phyloP scores from a whole-genome alignment of 108 stramenopile genomes.

The Tribonema minus region DNA sequence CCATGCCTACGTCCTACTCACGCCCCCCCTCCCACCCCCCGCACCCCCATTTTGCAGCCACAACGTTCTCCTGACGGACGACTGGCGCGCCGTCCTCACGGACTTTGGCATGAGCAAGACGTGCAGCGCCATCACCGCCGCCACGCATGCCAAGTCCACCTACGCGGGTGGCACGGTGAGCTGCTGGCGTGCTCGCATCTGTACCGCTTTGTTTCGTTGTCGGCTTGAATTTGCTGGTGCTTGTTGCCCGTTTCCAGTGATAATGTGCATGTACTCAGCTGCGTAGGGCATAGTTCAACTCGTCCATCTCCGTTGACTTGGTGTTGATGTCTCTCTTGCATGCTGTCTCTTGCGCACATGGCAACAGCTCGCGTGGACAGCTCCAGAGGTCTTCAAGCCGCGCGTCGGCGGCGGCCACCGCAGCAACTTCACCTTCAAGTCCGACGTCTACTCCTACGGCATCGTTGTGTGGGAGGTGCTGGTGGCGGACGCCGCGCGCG shows the following conservation, averaged over 20 bases:
- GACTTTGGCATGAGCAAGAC: not conserved
- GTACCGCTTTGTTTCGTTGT: no score
- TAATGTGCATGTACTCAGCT: no score
- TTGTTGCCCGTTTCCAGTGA: no score
- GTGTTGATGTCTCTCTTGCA: no score
- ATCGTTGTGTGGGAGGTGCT: conserved; percentile 17
- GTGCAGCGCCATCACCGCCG: not conserved
- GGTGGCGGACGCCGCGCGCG: not conserved
- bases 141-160: not conserved
- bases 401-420: not conserved
- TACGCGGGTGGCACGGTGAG: not conserved
- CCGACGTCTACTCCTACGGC: conserved; percentile 24
- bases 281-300: no score
- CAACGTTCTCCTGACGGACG: not conserved
- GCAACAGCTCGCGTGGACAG: not conserved
- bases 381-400: not conserved
- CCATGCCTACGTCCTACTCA: no score
- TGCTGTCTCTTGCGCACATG: no score
- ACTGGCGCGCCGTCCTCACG: not conserved
- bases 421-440: conserved; percentile 1
- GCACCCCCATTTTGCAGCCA: no score
- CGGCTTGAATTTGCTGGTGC: no score
- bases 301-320: no score
- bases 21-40: no score
- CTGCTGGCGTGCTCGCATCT: no score